Evolutionary conservation across 1,139 yeast species (phyloP), one percentile per base, ranked within the genome.

Genomic region (Neolecta irregularis): DNA sequence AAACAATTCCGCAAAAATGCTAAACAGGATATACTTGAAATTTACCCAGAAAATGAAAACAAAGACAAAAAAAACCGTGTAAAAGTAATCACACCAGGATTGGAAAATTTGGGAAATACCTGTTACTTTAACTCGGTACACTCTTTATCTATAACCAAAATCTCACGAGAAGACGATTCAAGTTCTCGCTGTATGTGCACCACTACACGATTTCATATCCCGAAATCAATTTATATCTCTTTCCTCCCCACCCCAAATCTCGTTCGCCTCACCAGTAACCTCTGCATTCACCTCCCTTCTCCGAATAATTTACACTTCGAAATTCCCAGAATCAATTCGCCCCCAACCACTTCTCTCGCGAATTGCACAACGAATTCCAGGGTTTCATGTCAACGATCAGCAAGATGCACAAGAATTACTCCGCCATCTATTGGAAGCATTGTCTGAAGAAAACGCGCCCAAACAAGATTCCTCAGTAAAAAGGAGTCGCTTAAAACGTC

Each of bases 341-440:
- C 43, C 43, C 5, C 24, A 28, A 3, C 13, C 28, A 6, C 32
- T 41, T 11, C 36, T 41, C 22, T 26, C 29, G 16, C 38, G 36
- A 26, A 16, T 41, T 5, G 35, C 31, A 23, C 26, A 35, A 8
- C 29, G 26, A 13, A 32, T 32, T 26, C 41, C 38, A 3, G 37
- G 34, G 26, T 36, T 41, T 26, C 25, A 35, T n/a, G 24, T 26
- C 11, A 34, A 37, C 8, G 23, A 24, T 5, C 43, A 41, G 20
- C 40, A 40, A 18, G 43, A 41, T 13, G 43, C 43, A 5, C 43
- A 41, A 24, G 43, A 41, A 23, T 24, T 41, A 8, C 22, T 41
- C 7, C 37, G 41, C 34, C 26, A 24, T 20, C 28, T 41, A 5
- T 24, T 41, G 12, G 38, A 40, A n/a, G 8, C 40, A 26, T 24